Evolutionary conservation across 2,329 filamentous ascomycete species (phyloP), one percentile per base, ranked within the genome.

Genomic region (Arthrobotrys sphaeroides): DNA sequence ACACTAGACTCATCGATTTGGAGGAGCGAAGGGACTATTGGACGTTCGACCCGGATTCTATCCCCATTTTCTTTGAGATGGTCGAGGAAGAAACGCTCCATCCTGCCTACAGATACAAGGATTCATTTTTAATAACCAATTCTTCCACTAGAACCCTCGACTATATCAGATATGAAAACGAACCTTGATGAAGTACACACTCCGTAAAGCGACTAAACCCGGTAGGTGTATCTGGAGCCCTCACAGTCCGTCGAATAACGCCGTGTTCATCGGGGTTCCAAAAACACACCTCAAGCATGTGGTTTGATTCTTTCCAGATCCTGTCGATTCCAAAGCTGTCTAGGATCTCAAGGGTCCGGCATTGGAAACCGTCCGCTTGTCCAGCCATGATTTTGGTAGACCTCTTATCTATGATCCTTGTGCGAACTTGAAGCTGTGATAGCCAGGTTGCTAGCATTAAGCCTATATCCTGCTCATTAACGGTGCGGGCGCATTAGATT

Each of bases 341-440:
- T 66, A 92, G 87, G n/a, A 92, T 90, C 81, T 93, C 89, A 1
- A 91, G 83, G 0, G 88, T 91, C 1, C 90, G 87, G 77, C 86
- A 87, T 81, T 91, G 88, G 1, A 90, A 83, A 1, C 87, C 87
- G 77, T 87, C 85, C 13, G 80, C 79, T 47, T 81, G 82, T 80
- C 20, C 82, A 77, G 80, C 79, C 33, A 78, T 78, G 45, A 80
- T 79, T 47, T 82, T 83, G 0, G 80, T 81, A 2, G 81, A 81
- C 73, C 82, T 80, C 73, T 84, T 83, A 78, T 86, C 85, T 45
- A 87, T 80, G 3, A 74, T 68, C 24, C 62, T 65, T 45, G 88
- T 85, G 36, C 85, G 82, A 5, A 85, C 83, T 3, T 83, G 83
- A 72, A 87, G 83, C 16, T 84, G 83, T 7, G 84, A 82, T 80